phyloP scores from a whole-genome alignment of 208 protist species.

The Trypanosoma vivax region DNA sequence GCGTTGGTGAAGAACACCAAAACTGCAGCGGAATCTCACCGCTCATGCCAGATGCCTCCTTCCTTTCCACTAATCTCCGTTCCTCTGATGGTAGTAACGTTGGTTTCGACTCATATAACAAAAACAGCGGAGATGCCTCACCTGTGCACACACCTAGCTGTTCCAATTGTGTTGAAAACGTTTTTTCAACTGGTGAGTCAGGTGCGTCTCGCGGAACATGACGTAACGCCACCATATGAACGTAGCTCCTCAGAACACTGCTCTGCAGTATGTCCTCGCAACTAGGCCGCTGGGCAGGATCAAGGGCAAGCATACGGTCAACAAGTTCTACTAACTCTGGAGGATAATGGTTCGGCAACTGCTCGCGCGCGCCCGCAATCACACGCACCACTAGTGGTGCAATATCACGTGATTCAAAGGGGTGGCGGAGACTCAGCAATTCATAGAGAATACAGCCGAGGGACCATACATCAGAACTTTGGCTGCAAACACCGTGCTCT shows the following conservation, averaged over 20 bases:
- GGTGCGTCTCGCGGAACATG: conserved; percentile 24
- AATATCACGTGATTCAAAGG: conserved; percentile 77
- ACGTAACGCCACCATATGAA: conserved; percentile 25
- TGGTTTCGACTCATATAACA: conserved; percentile 18
- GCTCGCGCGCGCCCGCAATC: conserved; percentile 53
- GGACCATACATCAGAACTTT: conserved; percentile 87
- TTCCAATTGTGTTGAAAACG: conserved; percentile 29
- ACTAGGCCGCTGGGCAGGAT: conserved; percentile 42
- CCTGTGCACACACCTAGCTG: conserved; percentile 2
- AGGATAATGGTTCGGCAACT: conserved; percentile 67
- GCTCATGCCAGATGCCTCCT: conserved; percentile 8
- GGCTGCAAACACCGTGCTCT: conserved; percentile 55
- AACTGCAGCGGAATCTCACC: conserved; percentile 1
- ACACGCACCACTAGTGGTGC: conserved; percentile 69
- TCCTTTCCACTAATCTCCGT: conserved; percentile 19
- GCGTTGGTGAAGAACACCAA: background rate
- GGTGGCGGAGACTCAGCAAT: conserved; percentile 74
- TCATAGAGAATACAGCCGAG: conserved; percentile 91
- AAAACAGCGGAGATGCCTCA: background rate
- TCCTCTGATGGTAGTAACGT: conserved; percentile 39
- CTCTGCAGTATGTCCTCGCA: conserved; percentile 59
- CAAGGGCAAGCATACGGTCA: conserved; percentile 52
- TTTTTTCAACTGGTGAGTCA: conserved; percentile 20
- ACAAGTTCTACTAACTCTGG: conserved; percentile 38
- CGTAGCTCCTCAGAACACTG: conserved; percentile 45